Base-by-base conservation (phyloP, 192 early-diverging fungal species). In the Podila epicladia region DNA sequence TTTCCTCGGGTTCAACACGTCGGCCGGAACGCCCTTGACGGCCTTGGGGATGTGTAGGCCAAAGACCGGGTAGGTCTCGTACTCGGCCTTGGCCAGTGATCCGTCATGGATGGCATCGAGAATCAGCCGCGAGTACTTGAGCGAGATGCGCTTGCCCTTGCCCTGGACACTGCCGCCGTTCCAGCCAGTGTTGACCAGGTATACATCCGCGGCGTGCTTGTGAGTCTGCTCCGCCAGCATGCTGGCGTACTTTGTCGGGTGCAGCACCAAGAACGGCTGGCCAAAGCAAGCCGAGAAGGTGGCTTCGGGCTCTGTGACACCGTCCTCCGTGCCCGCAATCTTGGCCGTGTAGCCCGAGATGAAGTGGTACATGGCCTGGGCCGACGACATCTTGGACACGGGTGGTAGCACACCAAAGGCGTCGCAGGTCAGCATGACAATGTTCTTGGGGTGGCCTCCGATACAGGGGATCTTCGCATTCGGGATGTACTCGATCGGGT, bases 141-240 rank as follows among this genome's bases (percentile, higher is more conserved):
- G 93, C 49, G 95, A 88, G 69, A 96, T 95, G 37, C 97, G 94
- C 91, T 97, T 95, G 70, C 95, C 96, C 17, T 24, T 19, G 20
- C 85, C 74, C 69, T 93, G 94, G 83, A 95, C 95, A 29, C 89
- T 87, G 65, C 97, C 97, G 82, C 97, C 95, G 83, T 91, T 95
- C 97, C 96, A 98, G 62, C 97, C 97, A 53, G 96, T 98, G 92
- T 98, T 98, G 88, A 98, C 92, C 69, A 94, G 79, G 95, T 95
- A 98, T 53, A 94, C 96, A 80, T 93, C 85, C 71, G 94, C 95
- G 73, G 89, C 87, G 86, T 97, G 91, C 66, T 80, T 37, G 11
- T 91, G 86, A 90, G 97, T 97, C 91, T 97, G 96, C 50, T 93
- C 91, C 17, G 97, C 97, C 65, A 98, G 90, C 96, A 98, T 98